Percentiles rank a stretch among this genome's conserved stretches.
Conservation (phyloP, 2,329 filamentous ascomycete genomes). For the Amauroascus verrucosus region DNA sequence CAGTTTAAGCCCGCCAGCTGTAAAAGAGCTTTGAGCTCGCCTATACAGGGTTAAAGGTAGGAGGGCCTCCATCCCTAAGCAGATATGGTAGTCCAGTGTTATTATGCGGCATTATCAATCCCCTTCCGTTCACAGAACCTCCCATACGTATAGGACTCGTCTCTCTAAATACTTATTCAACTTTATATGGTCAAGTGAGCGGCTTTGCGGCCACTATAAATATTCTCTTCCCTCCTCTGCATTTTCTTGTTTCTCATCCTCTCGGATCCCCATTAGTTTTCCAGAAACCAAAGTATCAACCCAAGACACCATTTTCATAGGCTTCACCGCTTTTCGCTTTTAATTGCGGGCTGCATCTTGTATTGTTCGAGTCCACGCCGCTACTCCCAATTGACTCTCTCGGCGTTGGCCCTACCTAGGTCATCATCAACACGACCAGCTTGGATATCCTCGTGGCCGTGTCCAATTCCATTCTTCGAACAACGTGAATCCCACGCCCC, state of each 20-base stretch:
- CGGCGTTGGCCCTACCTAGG: background rate
- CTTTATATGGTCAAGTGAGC: no score
- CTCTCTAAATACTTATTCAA: no score
- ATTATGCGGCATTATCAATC: no score
- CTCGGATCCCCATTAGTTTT: background rate
- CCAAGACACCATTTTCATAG: background rate
- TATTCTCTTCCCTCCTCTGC: background rate
- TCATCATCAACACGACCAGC: slow-evolving; percentile 5
- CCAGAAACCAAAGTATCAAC: background rate
- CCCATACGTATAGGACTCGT: no score
- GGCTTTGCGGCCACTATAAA: slow-evolving; percentile 3
- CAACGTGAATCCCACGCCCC: slow-evolving; percentile 3
- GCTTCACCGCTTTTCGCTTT: background rate
- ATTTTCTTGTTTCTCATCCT: slow-evolving; percentile 2
- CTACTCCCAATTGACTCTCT: background rate
- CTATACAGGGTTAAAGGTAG: background rate
- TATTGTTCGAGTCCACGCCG: background rate
- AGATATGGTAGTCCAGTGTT: no score
- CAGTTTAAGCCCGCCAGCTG: background rate
- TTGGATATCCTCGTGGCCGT: slow-evolving; percentile 5
- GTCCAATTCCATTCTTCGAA: slow-evolving; percentile 1
- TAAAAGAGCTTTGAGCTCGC: background rate
- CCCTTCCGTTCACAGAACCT: no score
- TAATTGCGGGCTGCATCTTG: background rate
- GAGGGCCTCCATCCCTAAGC: background rate